phyloP scores from a whole-genome alignment of 129 eudicot species.

The Flaveria ramosissima region DNA sequence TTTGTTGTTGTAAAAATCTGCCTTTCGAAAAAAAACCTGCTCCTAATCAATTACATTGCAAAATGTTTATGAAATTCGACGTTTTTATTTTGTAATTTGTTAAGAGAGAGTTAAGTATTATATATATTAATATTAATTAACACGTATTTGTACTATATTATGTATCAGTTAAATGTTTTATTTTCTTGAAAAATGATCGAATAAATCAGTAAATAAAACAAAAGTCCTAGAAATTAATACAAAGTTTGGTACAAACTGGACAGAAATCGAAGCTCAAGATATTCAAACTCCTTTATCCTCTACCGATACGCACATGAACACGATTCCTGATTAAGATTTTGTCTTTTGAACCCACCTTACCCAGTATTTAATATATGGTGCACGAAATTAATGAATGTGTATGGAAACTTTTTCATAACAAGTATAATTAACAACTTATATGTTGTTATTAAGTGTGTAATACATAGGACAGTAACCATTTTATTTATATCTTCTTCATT shows the following conservation, averaged over 20 bases:
- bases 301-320: conserved; percentile 33
- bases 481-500: no score
- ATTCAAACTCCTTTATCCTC: conserved; percentile 24
- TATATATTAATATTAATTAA: no score
- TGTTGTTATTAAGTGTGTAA: no score
- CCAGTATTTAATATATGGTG: background rate
- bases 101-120: no score
- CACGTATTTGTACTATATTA: background rate
- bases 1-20: no score
- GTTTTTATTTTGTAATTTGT: background rate
- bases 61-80: background rate
- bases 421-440: no score
- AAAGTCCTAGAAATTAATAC: background rate
- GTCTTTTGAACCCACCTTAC: conserved; percentile 23
- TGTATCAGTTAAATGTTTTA: background rate
- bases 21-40: background rate
- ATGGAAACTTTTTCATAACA: no score
- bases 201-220: conserved; percentile 21
- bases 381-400: no score
- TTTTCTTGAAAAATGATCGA: background rate
- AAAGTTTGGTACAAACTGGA: conserved; percentile 21
- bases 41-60: background rate
- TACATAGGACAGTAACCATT: no score
- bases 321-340: conserved; percentile 33
- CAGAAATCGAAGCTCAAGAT: conserved; percentile 34